phyloP scores from a whole-genome alignment of 768 basidiomycete species.

The Leccinum variicolor region DNA sequence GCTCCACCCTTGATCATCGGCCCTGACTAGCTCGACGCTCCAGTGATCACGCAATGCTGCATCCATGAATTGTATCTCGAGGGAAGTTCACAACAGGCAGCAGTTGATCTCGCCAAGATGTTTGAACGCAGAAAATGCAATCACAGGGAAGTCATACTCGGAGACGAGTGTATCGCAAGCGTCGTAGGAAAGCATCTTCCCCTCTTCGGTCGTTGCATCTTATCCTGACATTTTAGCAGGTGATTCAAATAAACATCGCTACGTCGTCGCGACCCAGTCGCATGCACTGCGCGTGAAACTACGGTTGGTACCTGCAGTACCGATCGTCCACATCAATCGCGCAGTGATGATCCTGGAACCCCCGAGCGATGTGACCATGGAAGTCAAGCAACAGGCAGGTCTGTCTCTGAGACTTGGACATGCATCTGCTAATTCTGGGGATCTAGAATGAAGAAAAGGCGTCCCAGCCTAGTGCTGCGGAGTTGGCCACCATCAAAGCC shows the following conservation, averaged over 20 bases:
- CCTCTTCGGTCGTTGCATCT: background rate
- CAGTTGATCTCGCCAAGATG: slow-evolving; percentile 85
- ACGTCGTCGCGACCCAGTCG: slow-evolving; percentile 85
- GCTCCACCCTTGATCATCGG: background rate
- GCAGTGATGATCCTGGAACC: slow-evolving; percentile 93
- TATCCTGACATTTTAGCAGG: slow-evolving; percentile 40
- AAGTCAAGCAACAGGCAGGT: slow-evolving; percentile 60
- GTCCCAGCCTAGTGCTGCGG: slow-evolving; percentile 48
- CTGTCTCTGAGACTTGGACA: background rate
- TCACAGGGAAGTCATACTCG: slow-evolving; percentile 82
- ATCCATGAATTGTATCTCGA: slow-evolving; percentile 91
- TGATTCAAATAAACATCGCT: slow-evolving; percentile 86
- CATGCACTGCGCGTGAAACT: slow-evolving; percentile 65
- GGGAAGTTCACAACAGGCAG: slow-evolving; percentile 67
- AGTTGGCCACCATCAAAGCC: slow-evolving; percentile 41
- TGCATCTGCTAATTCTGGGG: background rate
- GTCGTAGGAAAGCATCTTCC: slow-evolving; percentile 61
- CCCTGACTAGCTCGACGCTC: slow-evolving; percentile 42
- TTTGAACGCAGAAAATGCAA: slow-evolving; percentile 96
- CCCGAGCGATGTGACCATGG: slow-evolving; percentile 73
- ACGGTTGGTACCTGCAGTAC: slow-evolving; percentile 76
- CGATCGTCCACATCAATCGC: slow-evolving; percentile 87
- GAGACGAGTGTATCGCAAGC: slow-evolving; percentile 76
- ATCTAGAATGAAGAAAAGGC: slow-evolving; percentile 64
- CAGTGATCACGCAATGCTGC: slow-evolving; percentile 99